Evolutionary conservation across 1,284 basidiomycete species (phyloP).

Genomic region (Ceratobasidium sp.): DNA sequence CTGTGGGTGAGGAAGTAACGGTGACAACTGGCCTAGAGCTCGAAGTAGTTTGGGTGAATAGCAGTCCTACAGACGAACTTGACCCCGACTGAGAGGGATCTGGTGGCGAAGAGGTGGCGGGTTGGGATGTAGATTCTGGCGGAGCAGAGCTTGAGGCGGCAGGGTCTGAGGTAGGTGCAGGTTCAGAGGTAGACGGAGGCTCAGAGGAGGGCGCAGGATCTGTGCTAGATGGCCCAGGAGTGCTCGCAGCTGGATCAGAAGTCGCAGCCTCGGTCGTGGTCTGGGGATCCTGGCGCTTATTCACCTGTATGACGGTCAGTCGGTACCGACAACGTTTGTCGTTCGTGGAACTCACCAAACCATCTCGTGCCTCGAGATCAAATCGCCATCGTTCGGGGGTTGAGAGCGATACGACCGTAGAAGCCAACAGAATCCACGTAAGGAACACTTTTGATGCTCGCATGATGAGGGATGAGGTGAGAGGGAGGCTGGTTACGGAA

Average conservation of each 20-base stretch:
- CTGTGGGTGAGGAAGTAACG: not conserved
- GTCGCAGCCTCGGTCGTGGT: not conserved
- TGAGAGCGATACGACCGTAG: slow-evolving; percentile 12
- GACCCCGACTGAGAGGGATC: not conserved
- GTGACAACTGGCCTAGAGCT: not conserved
- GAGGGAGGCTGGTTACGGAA: slow-evolving; percentile 12
- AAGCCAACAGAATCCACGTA: slow-evolving; percentile 15
- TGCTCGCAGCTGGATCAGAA: not conserved
- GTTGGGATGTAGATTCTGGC: slow-evolving; percentile 1
- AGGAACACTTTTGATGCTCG: slow-evolving; percentile 9
- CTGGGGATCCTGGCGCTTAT: slow-evolving; percentile 12
- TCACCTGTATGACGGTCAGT: not conserved
- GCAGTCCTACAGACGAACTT: slow-evolving; percentile 10
- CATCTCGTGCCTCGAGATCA: not conserved
- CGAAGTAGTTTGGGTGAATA: slow-evolving; percentile 10
- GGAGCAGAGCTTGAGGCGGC: not conserved
- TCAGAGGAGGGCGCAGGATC: not conserved
- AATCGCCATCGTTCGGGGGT: slow-evolving; percentile 2
- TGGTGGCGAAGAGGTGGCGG: not conserved
- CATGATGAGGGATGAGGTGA: not conserved
- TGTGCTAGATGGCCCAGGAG: too few species aligned
- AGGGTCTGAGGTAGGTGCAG: slow-evolving; percentile 3
- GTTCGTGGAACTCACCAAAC: slow-evolving; percentile 3
- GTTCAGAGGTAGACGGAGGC: not conserved
- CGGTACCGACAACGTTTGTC: not conserved